phyloP scores from a whole-genome alignment of 768 basidiomycete genomes.

The Xerocomus potaroensis region DNA sequence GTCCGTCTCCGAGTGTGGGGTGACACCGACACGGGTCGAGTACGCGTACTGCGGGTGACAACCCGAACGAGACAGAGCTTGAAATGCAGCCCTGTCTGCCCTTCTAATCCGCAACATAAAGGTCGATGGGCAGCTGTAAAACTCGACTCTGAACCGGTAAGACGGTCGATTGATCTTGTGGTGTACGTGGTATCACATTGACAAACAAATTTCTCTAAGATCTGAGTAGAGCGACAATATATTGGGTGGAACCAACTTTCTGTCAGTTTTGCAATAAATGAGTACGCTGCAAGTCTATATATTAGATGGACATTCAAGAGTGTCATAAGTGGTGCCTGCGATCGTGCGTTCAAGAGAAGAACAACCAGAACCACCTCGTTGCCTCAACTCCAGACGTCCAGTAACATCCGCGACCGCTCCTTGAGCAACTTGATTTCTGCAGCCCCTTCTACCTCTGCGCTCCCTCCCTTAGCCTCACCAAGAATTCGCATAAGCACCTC shows the following conservation, averaged over 20 bases:
- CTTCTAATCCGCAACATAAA: constrained; percentile 19
- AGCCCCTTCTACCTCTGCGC: constrained; percentile 78
- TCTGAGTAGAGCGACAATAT: too few relatives aligned
- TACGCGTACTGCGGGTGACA: constrained; percentile 2
- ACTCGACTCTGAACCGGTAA: neutral
- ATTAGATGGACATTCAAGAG: constrained; percentile 12
- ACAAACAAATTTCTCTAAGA: too few relatives aligned
- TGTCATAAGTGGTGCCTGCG: too few relatives aligned
- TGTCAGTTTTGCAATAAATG: neutral
- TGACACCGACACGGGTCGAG: constrained; percentile 3
- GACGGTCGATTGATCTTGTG: neutral
- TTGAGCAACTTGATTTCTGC: constrained; percentile 94
- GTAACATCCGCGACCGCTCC: constrained; percentile 82
- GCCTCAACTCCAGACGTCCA: constrained; percentile 86
- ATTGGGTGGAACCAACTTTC: too few relatives aligned
- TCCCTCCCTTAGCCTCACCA: constrained; percentile 92
- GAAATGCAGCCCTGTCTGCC: constrained; percentile 6
- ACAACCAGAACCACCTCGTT: constrained; percentile 1
- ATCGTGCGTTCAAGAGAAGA: too few relatives aligned
- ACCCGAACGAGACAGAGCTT: constrained; percentile 12
- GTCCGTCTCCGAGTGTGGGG: constrained; percentile 3
- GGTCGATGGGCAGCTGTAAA: neutral
- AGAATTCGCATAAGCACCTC: constrained; percentile 79
- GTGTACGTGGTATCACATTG: too few relatives aligned
- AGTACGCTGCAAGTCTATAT: constrained; percentile 15